These are phyloP conservation scores for Colletotrichum abscissum DNA, from an alignment of 2,329 filamentous ascomycete species.

Conservation along the genomic window DNA sequence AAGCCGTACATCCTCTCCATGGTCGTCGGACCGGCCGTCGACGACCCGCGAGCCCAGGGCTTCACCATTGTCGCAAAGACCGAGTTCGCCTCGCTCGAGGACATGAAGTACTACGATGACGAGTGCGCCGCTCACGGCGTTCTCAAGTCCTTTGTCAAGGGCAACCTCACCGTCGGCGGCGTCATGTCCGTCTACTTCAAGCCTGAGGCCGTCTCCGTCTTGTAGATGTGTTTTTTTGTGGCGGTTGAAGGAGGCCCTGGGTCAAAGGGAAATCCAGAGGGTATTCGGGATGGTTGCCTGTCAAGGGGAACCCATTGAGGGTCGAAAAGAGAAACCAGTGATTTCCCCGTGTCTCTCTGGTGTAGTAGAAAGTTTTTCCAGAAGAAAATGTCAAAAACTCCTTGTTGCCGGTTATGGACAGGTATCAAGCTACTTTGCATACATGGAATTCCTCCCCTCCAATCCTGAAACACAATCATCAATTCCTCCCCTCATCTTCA, in stretches of 20 bases:
- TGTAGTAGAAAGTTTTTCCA: not conserved
- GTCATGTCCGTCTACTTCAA: slow-evolving; percentile 55
- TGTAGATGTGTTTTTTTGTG: not conserved
- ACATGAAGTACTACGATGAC: slow-evolving; percentile 78
- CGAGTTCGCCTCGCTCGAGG: slow-evolving; percentile 72
- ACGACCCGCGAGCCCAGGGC: slow-evolving; percentile 71
- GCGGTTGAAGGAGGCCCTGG: not conserved
- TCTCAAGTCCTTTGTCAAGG: slow-evolving; percentile 51
- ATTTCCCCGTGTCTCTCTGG: not conserved
- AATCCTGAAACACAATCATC: not conserved
- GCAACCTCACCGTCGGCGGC: slow-evolving; percentile 47
- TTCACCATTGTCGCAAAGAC: slow-evolving; percentile 73
- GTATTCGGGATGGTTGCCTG: not conserved
- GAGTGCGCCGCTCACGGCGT: slow-evolving; percentile 55
- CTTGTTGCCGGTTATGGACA: slow-evolving; percentile 28
- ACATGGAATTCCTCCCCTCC: not conserved
- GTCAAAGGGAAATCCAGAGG: not conserved
- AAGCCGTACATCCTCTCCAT: slow-evolving; percentile 75
- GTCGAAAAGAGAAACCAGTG: not conserved
- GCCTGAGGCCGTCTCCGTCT: slow-evolving; percentile 41
- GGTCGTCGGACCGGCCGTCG: slow-evolving; percentile 62
- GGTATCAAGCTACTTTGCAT: slow-evolving; percentile 33
- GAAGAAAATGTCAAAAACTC: not conserved
- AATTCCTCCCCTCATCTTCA: not conserved
- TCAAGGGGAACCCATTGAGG: not conserved